Evolutionary conservation across 2,329 filamentous ascomycete genomes (phyloP).

Genomic region (Calonectria crousiana): DNA sequence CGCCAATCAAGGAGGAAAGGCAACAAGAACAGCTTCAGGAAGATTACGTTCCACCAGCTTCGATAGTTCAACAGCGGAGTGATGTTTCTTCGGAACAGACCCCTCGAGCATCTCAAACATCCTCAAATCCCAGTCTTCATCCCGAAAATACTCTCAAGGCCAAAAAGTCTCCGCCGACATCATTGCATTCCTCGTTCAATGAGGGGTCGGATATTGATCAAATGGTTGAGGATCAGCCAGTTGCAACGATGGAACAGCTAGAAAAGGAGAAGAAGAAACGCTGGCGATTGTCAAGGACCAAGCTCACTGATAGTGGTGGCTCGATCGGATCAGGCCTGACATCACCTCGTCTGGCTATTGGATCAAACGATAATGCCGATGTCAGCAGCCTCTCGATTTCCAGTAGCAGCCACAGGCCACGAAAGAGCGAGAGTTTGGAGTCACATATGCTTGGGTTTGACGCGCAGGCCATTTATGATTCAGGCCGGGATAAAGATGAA

Average conservation of each 20-base stretch:
- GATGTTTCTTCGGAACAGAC: constrained; percentile 59
- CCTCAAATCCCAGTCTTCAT: constrained; percentile 56
- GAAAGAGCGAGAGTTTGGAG: constrained; percentile 66
- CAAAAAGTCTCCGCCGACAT: constrained; percentile 80
- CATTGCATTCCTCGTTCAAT: constrained; percentile 81
- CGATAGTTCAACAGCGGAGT: constrained; percentile 36
- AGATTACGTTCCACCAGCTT: constrained; percentile 29
- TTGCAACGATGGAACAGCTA: constrained; percentile 56
- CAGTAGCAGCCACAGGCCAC: constrained; percentile 65
- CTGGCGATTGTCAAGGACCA: constrained; percentile 76
- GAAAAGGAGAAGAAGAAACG: constrained; percentile 79
- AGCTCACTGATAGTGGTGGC: constrained; percentile 68
- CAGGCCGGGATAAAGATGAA: constrained; percentile 61
- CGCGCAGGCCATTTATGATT: constrained; percentile 53
- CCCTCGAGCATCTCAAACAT: constrained; percentile 60
- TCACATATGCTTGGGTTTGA: constrained; percentile 55
- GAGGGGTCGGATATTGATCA: constrained; percentile 87
- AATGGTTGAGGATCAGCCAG: constrained; percentile 66
- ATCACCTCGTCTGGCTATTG: constrained; percentile 62
- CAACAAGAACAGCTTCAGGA: constrained; percentile 37
- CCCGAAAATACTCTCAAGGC: constrained; percentile 68
- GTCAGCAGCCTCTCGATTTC: constrained; percentile 77
- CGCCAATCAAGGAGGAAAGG: constrained; percentile 37
- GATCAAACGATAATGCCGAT: constrained; percentile 73
- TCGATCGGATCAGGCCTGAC: constrained; percentile 55